Percentiles rank a stretch among this genome's conserved stretches.
Conservation (phyloP, 495 filamentous ascomycete species). For the Penicillium cosmopolitanum region DNA sequence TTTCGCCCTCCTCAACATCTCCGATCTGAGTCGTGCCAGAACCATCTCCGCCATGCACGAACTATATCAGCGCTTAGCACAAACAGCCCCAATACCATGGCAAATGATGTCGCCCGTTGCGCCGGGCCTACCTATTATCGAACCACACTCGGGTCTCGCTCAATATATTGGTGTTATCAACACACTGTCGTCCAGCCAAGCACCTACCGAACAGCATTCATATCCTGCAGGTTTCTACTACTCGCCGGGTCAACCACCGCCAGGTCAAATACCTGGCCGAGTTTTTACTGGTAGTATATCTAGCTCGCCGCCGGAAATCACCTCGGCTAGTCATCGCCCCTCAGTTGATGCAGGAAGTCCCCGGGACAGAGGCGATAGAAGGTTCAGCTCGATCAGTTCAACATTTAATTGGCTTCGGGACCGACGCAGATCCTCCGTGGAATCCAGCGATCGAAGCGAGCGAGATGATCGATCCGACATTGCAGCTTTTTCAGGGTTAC, state of each 20-base stretch:
- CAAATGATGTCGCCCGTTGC: constrained; percentile 12
- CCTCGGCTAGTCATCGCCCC: not conserved
- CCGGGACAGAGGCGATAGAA: not conserved
- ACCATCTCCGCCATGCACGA: constrained; percentile 34
- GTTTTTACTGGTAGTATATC: not conserved
- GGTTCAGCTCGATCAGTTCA: constrained; percentile 7
- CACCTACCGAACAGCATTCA: not conserved
- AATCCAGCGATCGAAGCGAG: not conserved
- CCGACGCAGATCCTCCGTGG: not conserved
- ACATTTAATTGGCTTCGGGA: constrained; percentile 1
- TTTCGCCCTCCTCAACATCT: constrained; percentile 37
- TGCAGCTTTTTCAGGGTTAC: not conserved
- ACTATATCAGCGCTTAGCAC: constrained; percentile 40
- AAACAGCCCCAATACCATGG: constrained; percentile 14
- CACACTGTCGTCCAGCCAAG: not conserved
- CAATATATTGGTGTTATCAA: constrained; percentile 10
- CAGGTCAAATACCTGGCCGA: not conserved
- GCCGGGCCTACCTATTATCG: constrained; percentile 3
- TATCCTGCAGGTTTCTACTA: not conserved
- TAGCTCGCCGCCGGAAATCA: constrained; percentile 4
- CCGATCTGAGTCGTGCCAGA: constrained; percentile 33
- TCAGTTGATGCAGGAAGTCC: not conserved
- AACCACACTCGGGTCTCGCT: constrained; percentile 13
- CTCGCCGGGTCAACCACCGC: not conserved
- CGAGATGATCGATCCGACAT: not conserved